Evolutionary conservation across 148 eudicot species (phyloP).

Genomic region (Persicaria tinctoria): DNA sequence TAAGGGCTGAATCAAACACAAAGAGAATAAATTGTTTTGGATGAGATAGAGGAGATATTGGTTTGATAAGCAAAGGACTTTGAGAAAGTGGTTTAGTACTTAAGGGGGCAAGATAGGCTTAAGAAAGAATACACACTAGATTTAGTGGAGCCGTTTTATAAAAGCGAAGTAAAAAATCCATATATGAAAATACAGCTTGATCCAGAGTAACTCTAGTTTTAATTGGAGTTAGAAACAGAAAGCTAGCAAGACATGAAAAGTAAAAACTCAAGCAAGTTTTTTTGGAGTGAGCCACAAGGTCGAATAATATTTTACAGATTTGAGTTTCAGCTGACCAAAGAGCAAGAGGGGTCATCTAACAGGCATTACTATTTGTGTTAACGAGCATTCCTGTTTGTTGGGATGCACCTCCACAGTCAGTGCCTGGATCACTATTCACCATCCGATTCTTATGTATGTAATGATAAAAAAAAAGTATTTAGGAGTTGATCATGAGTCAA

Average conservation of each 20-base stretch:
- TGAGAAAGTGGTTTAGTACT: too few species aligned
- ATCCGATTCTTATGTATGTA: neutral
- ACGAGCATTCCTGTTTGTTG: neutral
- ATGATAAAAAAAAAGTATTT: neutral
- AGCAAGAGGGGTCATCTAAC: neutral
- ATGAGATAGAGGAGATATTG: neutral
- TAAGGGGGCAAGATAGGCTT: too few species aligned
- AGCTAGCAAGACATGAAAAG: neutral
- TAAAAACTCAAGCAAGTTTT: neutral
- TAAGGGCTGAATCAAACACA: neutral
- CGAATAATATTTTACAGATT: neutral
- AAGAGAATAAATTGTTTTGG: neutral
- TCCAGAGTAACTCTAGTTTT: neutral
- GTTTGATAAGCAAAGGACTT: too few species aligned
- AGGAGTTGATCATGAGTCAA: neutral
- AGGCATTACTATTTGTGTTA: neutral
- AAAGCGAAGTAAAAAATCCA: too few species aligned
- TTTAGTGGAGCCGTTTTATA: too few species aligned
- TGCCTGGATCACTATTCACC: neutral
- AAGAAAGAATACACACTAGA: too few species aligned
- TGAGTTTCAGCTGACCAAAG: neutral
- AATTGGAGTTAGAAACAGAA: neutral
- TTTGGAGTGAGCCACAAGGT: neutral
- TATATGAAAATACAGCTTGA: neutral
- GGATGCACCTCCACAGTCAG: slow-evolving; percentile 1